A percentile compares a stretch with the other conserved stretches of the same genome.
phyloP scores from a whole-genome alignment of 1,284 basidiomycete genomes.

The Neonothopanus nambi region DNA sequence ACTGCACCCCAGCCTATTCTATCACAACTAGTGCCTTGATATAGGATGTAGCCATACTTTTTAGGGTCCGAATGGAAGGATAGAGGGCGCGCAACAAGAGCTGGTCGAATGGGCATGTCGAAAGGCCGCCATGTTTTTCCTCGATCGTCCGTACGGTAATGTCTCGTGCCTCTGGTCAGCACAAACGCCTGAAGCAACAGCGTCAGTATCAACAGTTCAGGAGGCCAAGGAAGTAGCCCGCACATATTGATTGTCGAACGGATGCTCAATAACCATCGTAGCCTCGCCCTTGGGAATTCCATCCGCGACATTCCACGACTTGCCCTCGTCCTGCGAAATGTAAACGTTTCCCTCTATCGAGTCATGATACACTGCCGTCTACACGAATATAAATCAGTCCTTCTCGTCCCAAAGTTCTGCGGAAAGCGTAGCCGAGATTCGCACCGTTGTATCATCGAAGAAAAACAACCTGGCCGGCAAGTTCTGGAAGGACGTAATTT shows the following conservation, averaged over 20 bases:
- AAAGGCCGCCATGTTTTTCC: conserved; percentile 87
- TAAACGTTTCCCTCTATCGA: conserved; percentile 65
- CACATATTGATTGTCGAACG: conserved; percentile 77
- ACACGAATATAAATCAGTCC: conserved; percentile 1
- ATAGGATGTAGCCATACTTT: conserved; percentile 79
- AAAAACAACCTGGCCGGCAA: conserved; percentile 87
- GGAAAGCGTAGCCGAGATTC: conserved; percentile 22
- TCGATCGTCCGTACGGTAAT: conserved; percentile 85
- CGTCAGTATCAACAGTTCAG: conserved; percentile 5
- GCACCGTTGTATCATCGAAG: conserved; percentile 88
- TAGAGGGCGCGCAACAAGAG: conserved; percentile 63
- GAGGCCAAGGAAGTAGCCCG: conserved; percentile 28
- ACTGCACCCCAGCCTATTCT: conserved; percentile 56
- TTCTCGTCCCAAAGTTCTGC: background rate
- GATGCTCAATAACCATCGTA: conserved; percentile 82
- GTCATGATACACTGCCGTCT: conserved; percentile 88
- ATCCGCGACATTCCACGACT: conserved; percentile 67
- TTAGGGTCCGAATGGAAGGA: conserved; percentile 79
- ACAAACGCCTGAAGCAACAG: conserved; percentile 70
- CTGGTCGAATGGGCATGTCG: conserved; percentile 62
- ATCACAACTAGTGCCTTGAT: conserved; percentile 77
- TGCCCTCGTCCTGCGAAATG: conserved; percentile 90
- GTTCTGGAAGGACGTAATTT: conserved; percentile 59
- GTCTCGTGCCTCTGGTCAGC: conserved; percentile 66
- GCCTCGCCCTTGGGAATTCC: conserved; percentile 68